These are phyloP conservation scores for Botrytis hyacinthi DNA, from an alignment of 2,329 filamentous ascomycete species.

Conservation along the genomic window DNA sequence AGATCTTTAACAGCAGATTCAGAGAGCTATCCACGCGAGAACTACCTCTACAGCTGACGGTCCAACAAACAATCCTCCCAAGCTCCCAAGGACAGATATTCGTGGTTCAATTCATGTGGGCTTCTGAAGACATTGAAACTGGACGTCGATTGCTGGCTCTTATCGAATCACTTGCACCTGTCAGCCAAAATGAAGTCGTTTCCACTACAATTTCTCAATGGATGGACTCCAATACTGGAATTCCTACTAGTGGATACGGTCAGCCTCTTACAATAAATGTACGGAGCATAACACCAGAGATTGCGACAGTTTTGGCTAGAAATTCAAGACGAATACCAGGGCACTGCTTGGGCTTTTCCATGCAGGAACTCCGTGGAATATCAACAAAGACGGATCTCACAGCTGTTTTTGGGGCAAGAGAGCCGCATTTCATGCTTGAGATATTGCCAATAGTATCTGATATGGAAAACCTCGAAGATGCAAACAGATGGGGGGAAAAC, in stretches of 20 bases:
- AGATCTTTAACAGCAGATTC: constrained; percentile 34
- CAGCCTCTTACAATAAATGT: constrained; percentile 21
- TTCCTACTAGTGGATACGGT: constrained; percentile 19
- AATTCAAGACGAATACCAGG: constrained; percentile 30
- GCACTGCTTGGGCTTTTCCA: constrained; percentile 34
- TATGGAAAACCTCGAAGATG: constrained; percentile 30
- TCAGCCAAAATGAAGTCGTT: constrained; percentile 36
- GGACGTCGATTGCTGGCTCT: constrained; percentile 37
- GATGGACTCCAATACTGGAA: constrained; percentile 21
- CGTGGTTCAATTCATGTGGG: constrained; percentile 38
- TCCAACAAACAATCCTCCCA: constrained; percentile 38
- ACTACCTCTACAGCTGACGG: constrained; percentile 27
- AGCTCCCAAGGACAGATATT: constrained; percentile 38
- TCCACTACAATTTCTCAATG: constrained; percentile 30
- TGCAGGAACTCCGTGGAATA: constrained; percentile 37
- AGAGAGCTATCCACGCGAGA: constrained; percentile 28
- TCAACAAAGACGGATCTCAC: constrained; percentile 24
- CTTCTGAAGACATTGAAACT: constrained; percentile 37
- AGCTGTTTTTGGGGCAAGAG: constrained; percentile 38
- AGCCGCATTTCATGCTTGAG: constrained; percentile 42
- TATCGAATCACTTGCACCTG: constrained; percentile 35
- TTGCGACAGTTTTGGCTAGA: constrained; percentile 11
- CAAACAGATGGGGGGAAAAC: constrained; percentile 32
- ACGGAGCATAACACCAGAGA: constrained; percentile 20
- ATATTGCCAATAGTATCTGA: constrained; percentile 36